Evolutionary conservation across 352 stramenopile species (phyloP).

Genomic region (Globisporangium cystogenes): DNA sequence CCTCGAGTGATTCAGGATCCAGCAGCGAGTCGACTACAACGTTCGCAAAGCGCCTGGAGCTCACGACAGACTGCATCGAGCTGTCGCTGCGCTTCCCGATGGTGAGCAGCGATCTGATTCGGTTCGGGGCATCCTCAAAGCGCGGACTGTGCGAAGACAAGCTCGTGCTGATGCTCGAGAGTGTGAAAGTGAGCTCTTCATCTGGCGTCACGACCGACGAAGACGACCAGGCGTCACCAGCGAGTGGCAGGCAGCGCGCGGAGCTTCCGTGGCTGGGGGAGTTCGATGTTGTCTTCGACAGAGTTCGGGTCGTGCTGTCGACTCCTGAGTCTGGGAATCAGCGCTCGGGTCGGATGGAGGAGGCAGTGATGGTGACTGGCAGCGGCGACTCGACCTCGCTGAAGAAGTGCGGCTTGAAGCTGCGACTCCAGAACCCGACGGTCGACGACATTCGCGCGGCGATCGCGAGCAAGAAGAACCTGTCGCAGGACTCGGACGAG

Average conservation of each 20-base stretch:
- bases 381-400: conserved; percentile 24
- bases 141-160: conserved; percentile 80
- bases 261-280: conserved; percentile 61
- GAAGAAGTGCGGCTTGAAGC: conserved; percentile 35
- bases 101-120: conserved; percentile 78
- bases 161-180: conserved; percentile 61
- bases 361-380: conserved; percentile 38
- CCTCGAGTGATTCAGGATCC: neutral
- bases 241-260: conserved; percentile 1
- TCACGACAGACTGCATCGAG: conserved; percentile 69
- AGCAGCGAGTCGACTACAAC: conserved; percentile 7
- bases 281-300: conserved; percentile 58
- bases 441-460: conserved; percentile 40
- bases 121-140: conserved; percentile 71
- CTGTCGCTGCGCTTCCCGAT: conserved; percentile 78
- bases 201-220: conserved; percentile 2
- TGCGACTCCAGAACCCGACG: conserved; percentile 45
- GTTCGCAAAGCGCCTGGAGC: conserved; percentile 53
- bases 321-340: conserved; percentile 56
- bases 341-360: conserved; percentile 28
- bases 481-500: conserved; percentile 69
- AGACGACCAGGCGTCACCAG: conserved; percentile 6
- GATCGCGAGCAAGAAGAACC: conserved; percentile 49
- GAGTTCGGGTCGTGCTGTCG: conserved; percentile 34
- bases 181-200: conserved; percentile 40